Evolutionary conservation across 371 early-diverging fungal genomes (phyloP), one percentile per base, ranked within the genome.

Genomic region (Smittium culicis): DNA sequence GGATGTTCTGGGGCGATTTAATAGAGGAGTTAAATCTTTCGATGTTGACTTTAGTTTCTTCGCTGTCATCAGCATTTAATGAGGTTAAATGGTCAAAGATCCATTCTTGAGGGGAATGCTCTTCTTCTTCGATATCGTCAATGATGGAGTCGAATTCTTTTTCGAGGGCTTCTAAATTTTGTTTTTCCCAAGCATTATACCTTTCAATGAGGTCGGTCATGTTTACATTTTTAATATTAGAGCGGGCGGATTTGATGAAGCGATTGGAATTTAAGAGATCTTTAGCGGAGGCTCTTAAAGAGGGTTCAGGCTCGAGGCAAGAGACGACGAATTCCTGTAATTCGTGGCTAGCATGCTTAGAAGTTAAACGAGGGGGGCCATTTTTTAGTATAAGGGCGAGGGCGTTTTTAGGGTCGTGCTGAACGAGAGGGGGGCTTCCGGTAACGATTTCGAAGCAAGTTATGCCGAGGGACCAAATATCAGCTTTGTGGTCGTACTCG

Each of bases 361-460:
- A 61, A 68, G 72, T 55, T 45, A 80, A 68, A 54, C 61, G 67
- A 61, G 79, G 76, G 27, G 80, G 79, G 5, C 70, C 72, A 54
- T 72, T 72, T 54, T 76, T 70, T 8, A 94, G 93, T 65, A 96
- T 94, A 65, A 92, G 74, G 56, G 90, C 87, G 54, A 96, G 82
- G 0, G 96, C 96, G 55, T 87, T 81, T 82, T 92, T 87, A 3
- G 94, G 94, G 70, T 94, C 94, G 54, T 88, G 85, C 60, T 96
- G 87, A 0, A 94, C 90, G 65, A 91, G 86, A 0, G 98, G 98
- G 3, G 97, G 98, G 62, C 88, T 90, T 8, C 96, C 96, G 11
- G 88, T 91, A 8, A 92, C 90, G 72, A 98, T 88, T 73, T 98
- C 98, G 68, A 92, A 94, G 17, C 94, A 88, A 1, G 98, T 96